Conservation (phyloP, 768 basidiomycete genomes). For the Termitomyces sp. region DNA sequence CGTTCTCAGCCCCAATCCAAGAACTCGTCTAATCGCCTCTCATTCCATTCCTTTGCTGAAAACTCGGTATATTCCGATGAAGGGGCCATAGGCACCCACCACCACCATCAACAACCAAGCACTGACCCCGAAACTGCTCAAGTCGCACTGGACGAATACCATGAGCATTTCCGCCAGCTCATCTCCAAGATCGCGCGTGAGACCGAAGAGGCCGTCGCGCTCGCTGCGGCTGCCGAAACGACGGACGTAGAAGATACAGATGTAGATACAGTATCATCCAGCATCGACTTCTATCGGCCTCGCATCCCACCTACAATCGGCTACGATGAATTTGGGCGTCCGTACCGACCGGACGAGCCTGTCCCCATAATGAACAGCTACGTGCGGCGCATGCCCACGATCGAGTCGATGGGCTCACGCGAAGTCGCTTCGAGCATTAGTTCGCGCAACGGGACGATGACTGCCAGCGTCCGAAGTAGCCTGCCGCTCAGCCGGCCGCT, state of each 20-base stretch:
- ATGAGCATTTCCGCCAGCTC: constrained; percentile 45
- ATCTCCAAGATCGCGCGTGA: constrained; percentile 47
- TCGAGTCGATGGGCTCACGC: constrained; percentile 68
- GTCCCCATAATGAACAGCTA: constrained; percentile 58
- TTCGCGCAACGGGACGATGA: constrained; percentile 15
- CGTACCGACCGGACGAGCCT: constrained; percentile 42
- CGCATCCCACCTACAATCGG: constrained; percentile 25
- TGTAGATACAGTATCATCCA: constrained; percentile 7
- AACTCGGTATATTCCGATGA: constrained; percentile 13
- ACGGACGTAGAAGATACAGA: constrained; percentile 17
- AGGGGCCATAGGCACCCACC: constrained; percentile 1
- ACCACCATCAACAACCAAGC: not conserved
- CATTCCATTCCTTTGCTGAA: constrained; percentile 8
- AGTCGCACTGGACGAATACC: constrained; percentile 35
- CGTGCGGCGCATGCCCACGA: constrained; percentile 75
- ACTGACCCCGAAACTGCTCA: constrained; percentile 18
- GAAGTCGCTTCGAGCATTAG: constrained; percentile 34
- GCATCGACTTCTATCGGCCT: not conserved
- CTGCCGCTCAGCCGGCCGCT: constrained; percentile 29
- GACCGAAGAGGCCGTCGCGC: constrained; percentile 40
- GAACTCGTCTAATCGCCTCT: constrained; percentile 10
- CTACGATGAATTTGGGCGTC: constrained; percentile 43
- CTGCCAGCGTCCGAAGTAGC: constrained; percentile 16
- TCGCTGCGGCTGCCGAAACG: constrained; percentile 27
- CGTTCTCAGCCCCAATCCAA: constrained; percentile 11